Base-by-base conservation (phyloP, 176 grass and related monocot species). In the Triticum aestivum region DNA sequence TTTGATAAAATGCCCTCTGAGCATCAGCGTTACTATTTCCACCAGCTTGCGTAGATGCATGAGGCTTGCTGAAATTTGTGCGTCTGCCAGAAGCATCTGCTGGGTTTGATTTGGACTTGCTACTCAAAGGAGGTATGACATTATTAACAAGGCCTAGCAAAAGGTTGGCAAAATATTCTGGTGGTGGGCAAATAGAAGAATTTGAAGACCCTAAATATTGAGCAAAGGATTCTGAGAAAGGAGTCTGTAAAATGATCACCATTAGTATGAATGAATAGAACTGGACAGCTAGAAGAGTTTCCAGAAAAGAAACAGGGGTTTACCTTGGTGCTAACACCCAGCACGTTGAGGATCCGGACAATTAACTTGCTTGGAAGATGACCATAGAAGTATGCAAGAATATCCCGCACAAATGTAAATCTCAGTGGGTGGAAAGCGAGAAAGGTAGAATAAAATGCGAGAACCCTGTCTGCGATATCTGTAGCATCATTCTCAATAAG, bases 341-440 rank as follows among this genome's bases (percentile, higher is more conserved):
- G 88, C 44, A 94, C 77, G 51, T 93, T 99, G 77, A 99, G 91
- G 72, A 99, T 89, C 73, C 92, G 89, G 61, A 94, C 71, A 86
- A 99, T 90, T 79, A 99, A 61, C 85, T 99, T 99, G 81, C 56
- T 92, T 85, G 94, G 88, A 85, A 99, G 97, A 82, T 94, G 52
- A 73, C 87, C 92, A 87, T 99, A 99, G 73, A 99, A 99, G 86
- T 99, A 99, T 69, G 97, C 97, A 91, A 99, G 97, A 84, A 95
- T 96, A 88, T 99, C 94, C 69, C 97, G 90, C 35, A 96, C 97
- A 85, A 99, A 99, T 73, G 92, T 91, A 91, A 99, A 99, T 73
- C 93, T 94, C 61, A 99, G 85, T 35, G 97, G 97, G 33, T 99
- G 97, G 87, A 99, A 99, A 51, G 84, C 88, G 83, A 99, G 90